These are phyloP conservation scores for Termitomyces sp. DNA, from an alignment of 768 basidiomycete genomes.

Conservation along the genomic window DNA sequence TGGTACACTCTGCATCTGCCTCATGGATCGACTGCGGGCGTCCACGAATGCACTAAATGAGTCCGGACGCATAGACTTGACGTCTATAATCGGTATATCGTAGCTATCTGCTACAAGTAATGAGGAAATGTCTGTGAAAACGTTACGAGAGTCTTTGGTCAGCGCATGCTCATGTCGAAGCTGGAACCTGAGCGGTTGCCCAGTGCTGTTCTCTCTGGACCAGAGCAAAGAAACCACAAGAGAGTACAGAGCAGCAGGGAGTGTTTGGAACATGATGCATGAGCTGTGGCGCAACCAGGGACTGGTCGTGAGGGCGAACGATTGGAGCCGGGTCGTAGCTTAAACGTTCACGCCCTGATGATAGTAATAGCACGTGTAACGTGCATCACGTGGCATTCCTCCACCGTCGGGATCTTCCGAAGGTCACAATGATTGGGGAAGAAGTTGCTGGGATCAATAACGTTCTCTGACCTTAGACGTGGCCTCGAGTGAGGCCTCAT, in stretches of 20 bases:
- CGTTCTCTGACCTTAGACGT: too few species aligned
- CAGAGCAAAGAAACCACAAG: slow-evolving; percentile 42
- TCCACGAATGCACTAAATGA: slow-evolving; percentile 38
- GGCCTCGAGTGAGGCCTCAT: not conserved
- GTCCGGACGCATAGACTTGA: slow-evolving; percentile 44
- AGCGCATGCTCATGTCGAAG: slow-evolving; percentile 66
- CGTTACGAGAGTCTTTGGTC: slow-evolving; percentile 47
- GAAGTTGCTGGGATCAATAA: too few species aligned
- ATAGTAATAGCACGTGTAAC: too few species aligned
- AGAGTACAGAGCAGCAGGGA: slow-evolving; percentile 40
- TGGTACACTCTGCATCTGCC: slow-evolving; percentile 33
- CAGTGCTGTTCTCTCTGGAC: slow-evolving; percentile 27
- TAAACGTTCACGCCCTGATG: too few species aligned
- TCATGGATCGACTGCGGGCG: slow-evolving; percentile 35
- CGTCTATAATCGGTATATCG: slow-evolving; percentile 34
- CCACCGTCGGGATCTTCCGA: too few species aligned
- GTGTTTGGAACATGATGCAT: slow-evolving; percentile 28
- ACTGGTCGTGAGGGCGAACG: too few species aligned
- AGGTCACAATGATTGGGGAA: too few species aligned
- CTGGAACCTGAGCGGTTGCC: slow-evolving; percentile 47
- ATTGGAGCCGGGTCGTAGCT: too few species aligned
- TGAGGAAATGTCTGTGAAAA: slow-evolving; percentile 53
- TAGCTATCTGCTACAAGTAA: slow-evolving; percentile 35
- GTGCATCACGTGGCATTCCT: too few species aligned
- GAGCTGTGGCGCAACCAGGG: not conserved